A percentile compares a stretch with the other conserved stretches of the same genome.
Conservation (phyloP, 768 basidiomycete genomes). For the Flagelloscypha sp. region DNA sequence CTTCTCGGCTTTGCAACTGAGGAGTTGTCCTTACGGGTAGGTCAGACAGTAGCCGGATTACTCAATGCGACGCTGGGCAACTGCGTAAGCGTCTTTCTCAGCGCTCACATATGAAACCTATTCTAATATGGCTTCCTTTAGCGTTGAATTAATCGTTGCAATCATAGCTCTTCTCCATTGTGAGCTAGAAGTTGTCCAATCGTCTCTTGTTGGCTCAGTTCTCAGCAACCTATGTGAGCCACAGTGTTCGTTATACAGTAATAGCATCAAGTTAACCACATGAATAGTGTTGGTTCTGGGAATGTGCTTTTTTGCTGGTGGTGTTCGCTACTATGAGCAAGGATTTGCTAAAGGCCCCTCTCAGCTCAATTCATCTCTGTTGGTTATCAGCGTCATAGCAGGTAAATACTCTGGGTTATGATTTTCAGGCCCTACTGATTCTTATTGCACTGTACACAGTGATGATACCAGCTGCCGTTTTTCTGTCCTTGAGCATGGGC, state of each 20-base stretch:
- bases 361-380: constrained; percentile 34
- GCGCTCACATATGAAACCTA: no score
- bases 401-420: constrained; percentile 5
- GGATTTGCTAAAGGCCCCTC: constrained; percentile 65
- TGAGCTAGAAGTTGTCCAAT: constrained; percentile 69
- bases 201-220: constrained; percentile 80
- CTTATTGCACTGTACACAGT: no score
- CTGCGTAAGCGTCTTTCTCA: neutral
- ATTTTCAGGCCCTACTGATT: no score
- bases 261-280: constrained; percentile 6
- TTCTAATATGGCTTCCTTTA: no score
- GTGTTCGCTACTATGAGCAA: constrained; percentile 70
- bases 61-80: constrained; percentile 44
- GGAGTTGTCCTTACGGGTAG: constrained; percentile 48
- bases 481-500: no score
- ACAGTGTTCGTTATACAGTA: constrained; percentile 9
- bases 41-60: constrained; percentile 48
- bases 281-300: constrained; percentile 69
- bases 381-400: constrained; percentile 46
- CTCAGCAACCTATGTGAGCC: constrained; percentile 72
- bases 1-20: constrained; percentile 54
- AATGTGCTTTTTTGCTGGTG: constrained; percentile 88
- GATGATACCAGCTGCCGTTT: constrained; percentile 73
- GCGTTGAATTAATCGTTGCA: constrained; percentile 39
- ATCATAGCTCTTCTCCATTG: constrained; percentile 44